Percentiles rank a stretch among this genome's conserved stretches.
These are phyloP conservation scores for Durusdinium trenchii DNA, from an alignment of 73 alveolate genomes.

Conservation along the genomic window DNA sequence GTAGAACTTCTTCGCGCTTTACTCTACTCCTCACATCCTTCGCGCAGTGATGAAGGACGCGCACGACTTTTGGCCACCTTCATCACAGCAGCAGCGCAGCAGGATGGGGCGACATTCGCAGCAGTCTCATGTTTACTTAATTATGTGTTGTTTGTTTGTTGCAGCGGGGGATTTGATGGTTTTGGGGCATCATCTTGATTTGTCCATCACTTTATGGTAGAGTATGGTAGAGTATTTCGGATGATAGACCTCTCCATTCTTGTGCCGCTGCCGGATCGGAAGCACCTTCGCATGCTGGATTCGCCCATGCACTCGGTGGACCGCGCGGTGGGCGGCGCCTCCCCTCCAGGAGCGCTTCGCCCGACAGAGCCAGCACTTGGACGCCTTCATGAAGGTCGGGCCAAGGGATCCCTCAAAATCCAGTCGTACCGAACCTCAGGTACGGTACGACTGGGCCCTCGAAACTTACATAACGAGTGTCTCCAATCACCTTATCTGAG, in stretches of 20 bases:
- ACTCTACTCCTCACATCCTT: no score
- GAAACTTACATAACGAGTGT: no score
- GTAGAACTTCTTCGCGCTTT: no score
- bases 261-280: no score
- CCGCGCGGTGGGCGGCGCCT: not conserved
- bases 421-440: no score
- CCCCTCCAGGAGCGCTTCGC: constrained; percentile 39
- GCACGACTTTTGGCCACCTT: constrained; percentile 30
- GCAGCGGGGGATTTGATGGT: not conserved
- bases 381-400: constrained; percentile 17
- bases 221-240: no score
- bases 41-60: no score
- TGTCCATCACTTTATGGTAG: no score
- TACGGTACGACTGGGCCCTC: no score
- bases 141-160: not conserved
- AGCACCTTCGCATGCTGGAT: not conserved
- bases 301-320: not conserved
- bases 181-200: not conserved
- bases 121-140: not conserved
- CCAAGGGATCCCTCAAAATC: no score
- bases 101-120: not conserved
- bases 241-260: no score
- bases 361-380: constrained; percentile 46
- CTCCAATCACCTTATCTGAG: no score
- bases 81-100: constrained; percentile 69